Conservation (phyloP, 106 monocot species). For the Triglochin maritima region DNA sequence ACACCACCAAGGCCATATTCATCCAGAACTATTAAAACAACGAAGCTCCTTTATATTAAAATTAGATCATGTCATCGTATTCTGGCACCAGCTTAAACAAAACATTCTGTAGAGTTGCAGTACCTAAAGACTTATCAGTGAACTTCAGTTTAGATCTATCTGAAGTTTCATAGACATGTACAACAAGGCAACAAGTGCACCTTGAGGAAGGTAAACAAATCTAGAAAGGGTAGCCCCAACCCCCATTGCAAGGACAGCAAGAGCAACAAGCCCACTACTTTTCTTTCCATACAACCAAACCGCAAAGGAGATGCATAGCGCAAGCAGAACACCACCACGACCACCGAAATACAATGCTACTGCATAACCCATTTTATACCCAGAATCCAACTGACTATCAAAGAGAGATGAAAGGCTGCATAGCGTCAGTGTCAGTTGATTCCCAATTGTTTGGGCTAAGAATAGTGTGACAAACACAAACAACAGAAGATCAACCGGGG, state of each 20-base stretch:
- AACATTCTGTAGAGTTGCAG: too few relatives aligned
- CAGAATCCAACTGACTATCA: conserved; percentile 47
- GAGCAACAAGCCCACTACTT: conserved; percentile 43
- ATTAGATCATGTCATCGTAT: too few relatives aligned
- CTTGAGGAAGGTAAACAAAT: conserved; percentile 46
- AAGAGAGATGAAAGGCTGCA: conserved; percentile 30
- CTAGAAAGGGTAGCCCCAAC: conserved; percentile 41
- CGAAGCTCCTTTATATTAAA: too few relatives aligned
- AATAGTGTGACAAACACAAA: conserved; percentile 44
- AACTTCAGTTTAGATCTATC: conserved; percentile 16
- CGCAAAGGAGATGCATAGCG: conserved; percentile 38
- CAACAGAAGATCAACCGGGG: conserved; percentile 35
- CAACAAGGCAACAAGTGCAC: conserved; percentile 60
- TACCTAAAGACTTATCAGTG: conserved; percentile 7
- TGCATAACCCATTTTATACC: conserved; percentile 63
- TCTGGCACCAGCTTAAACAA: too few relatives aligned
- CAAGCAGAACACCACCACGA: conserved; percentile 40
- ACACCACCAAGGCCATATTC: too few relatives aligned
- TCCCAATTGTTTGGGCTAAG: conserved; percentile 35
- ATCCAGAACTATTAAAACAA: too few relatives aligned
- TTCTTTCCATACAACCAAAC: conserved; percentile 77
- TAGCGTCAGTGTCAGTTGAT: conserved; percentile 28
- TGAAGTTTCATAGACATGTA: conserved; percentile 76
- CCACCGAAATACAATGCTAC: conserved; percentile 56
- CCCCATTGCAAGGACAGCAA: conserved; percentile 56